phyloP scores from a whole-genome alignment of 2,329 filamentous ascomycete species.

The Pleurostoma richardsiae region DNA sequence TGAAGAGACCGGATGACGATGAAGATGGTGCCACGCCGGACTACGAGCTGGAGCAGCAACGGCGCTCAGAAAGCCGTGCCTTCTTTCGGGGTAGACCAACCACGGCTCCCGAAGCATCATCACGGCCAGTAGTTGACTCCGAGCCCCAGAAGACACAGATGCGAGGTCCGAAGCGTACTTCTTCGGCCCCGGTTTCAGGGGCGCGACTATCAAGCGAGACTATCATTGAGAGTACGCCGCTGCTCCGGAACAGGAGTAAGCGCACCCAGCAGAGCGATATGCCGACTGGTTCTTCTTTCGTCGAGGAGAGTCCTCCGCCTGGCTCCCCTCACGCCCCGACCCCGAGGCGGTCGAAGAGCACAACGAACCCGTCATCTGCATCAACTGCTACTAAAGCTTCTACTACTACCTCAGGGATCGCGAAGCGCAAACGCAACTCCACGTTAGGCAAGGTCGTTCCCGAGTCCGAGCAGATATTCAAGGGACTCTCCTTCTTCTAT shows the following conservation, averaged over 20 bases:
- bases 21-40: constrained; percentile 10
- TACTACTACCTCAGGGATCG: constrained; percentile 19
- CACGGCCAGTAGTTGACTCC: too few relatives aligned
- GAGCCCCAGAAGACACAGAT: too few relatives aligned
- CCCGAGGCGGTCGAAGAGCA: constrained; percentile 16
- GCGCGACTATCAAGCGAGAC: too few relatives aligned
- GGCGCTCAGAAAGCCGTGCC: constrained; percentile 22
- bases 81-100: constrained; percentile 10
- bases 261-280: too few relatives aligned
- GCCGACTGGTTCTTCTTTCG: constrained; percentile 13
- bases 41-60: constrained; percentile 3
- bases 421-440: constrained; percentile 41
- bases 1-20: constrained; percentile 14
- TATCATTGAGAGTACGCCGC: too few relatives aligned
- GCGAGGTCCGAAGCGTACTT: too few relatives aligned
- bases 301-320: constrained; percentile 24
- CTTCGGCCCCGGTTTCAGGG: too few relatives aligned
- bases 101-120: too few relatives aligned
- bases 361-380: constrained; percentile 22
- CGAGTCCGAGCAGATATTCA: constrained; percentile 53
- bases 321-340: constrained; percentile 12
- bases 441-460: constrained; percentile 36
- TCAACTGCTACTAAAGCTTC: constrained; percentile 10
- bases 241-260: too few relatives aligned
- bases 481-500: constrained; percentile 63